A percentile compares a stretch with the other conserved stretches of the same genome.
Conservation (phyloP, 163 green algal species). For the Prototheca wickerhamii region DNA sequence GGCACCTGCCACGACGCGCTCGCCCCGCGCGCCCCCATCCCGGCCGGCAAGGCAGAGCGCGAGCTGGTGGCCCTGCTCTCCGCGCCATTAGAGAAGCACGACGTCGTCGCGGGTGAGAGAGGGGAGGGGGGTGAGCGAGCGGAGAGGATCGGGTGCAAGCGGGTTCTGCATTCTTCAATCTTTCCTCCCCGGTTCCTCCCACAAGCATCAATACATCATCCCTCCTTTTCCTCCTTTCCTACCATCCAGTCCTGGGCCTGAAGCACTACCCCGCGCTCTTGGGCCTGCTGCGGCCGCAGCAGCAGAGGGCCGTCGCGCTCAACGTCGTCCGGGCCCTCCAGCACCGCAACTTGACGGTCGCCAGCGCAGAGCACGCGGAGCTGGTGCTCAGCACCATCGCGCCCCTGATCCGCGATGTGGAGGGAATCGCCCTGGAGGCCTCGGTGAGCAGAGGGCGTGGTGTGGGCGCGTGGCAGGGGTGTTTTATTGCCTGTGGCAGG, state of each 20-base stretch:
- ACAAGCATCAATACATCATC: too few species aligned
- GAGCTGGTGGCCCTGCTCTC: conserved; percentile 75
- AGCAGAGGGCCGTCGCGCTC: conserved; percentile 72
- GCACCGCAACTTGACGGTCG: conserved; percentile 22
- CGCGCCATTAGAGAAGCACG: conserved; percentile 53
- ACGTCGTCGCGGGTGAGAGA: conserved; percentile 38
- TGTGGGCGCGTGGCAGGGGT: not conserved
- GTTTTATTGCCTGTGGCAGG: not conserved
- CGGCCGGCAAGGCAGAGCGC: conserved; percentile 54
- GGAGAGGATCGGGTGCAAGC: too few species aligned
- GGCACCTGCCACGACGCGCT: conserved; percentile 38
- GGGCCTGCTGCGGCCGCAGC: conserved; percentile 50
- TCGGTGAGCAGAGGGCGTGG: conserved; percentile 34
- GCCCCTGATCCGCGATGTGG: conserved; percentile 55
- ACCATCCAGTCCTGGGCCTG: conserved; percentile 61
- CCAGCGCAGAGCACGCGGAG: conserved; percentile 46
- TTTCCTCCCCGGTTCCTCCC: too few species aligned
- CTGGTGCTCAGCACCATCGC: conserved; percentile 73
- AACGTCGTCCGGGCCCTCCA: conserved; percentile 37
- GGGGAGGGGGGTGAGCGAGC: not conserved
- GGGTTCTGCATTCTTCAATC: too few species aligned
- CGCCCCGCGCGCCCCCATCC: conserved; percentile 19
- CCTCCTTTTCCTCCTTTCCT: conserved; percentile 21
- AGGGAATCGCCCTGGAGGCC: conserved; percentile 47
- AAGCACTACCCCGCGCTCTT: conserved; percentile 67